Evolutionary conservation across 148 eudicot species (phyloP), one percentile per base, ranked within the genome.

Genomic region (Vaccinium darrowii): DNA sequence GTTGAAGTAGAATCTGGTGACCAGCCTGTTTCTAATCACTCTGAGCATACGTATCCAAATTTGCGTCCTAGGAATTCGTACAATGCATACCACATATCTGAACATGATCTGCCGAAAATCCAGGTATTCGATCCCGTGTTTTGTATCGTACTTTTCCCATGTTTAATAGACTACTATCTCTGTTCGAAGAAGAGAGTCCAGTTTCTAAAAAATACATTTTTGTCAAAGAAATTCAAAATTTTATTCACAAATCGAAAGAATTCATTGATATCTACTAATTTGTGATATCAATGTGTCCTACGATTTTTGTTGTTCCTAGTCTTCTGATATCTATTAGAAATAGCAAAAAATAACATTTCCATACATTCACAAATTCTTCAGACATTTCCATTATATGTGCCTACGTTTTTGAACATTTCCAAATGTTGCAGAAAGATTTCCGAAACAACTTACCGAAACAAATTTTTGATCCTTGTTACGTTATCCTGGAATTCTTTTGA

Each of bases 71-170:
- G 60, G 82, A 88, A 69, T 85, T 33, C 87, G 75, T 83, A 84
- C 73, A 84, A 86, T 78, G 65, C 88, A 80, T 77, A 16, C 85
- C 72, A 53, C 84, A 84, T 91, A 63, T 78, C 92, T 50, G 89
- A 88, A 82, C 93, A 87, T 82, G 94, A 88, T 92, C 88, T 86
- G 76, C 93, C 84, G 87, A 94, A 90, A 83, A 88, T 92, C 84
- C 95, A 94, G 98, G 99, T 96, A 90, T 23, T 33, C 52, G 50
- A 67, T 67, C 74, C 43, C 18, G 13, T 56, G 58, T 56, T 54
- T 56, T 14, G 58, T 2, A 12, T 56, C 0, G 18, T 53, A 53
- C 14, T 53, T 53, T 12, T 15, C 1, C 58, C 58, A 56, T 14
- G 18, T 56, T 56, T 13, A 56, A 56, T 56, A 56, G 3, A 13